Evolutionary conservation across 108 stramenopile species (phyloP), one percentile per base, ranked within the genome.

Genomic region (Schizochytrium sp.): DNA sequence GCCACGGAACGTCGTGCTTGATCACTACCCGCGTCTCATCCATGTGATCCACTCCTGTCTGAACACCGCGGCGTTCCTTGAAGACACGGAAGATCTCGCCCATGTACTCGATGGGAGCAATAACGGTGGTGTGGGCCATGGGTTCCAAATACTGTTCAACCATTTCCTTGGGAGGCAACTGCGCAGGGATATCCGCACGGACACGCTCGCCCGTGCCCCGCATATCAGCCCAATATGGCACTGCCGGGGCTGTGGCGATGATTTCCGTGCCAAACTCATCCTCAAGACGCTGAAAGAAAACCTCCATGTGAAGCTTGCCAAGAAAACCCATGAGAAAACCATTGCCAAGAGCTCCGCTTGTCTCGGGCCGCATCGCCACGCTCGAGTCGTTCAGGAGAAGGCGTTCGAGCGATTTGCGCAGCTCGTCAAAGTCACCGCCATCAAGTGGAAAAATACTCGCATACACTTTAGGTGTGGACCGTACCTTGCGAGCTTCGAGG

Each of bases 181-280:
- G 97, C 58, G 93, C 91, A 0, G 98, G 98, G n/a, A 95, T 92
- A 90, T 98, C 98, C 44, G 98, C 94, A 19, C 91, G 91, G 28
- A 91, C 88, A 45, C 89, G 87, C 28, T 72, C 88, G 29, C 87
- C 93, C 10, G 63, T 93, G 21, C 92, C 91, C 23, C 88, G 88
- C 5, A 92, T 92, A 57, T 89, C 90, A 21, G 97, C 93, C 89
- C 95, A 94, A 91, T 98, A 99, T 23, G 97, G 97, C 43, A 98
- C 99, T 87, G 97, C 97, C 5, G 99, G 99, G 14, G 98, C 97
- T 8, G 99, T 99, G 23, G 98, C 97, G 28, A 99, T 93, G 5
- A 98, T 96, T 57, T 97, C 97, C 44, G 97, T 89, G n/a, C 94
- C 95, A 91, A 97, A 97, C 92, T 99, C 98, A 90, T 99, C 98